A percentile compares a stretch with the other conserved stretches of the same genome.
phyloP scores from a whole-genome alignment of 1,284 basidiomycete species.

The Sparassis latifolia region DNA sequence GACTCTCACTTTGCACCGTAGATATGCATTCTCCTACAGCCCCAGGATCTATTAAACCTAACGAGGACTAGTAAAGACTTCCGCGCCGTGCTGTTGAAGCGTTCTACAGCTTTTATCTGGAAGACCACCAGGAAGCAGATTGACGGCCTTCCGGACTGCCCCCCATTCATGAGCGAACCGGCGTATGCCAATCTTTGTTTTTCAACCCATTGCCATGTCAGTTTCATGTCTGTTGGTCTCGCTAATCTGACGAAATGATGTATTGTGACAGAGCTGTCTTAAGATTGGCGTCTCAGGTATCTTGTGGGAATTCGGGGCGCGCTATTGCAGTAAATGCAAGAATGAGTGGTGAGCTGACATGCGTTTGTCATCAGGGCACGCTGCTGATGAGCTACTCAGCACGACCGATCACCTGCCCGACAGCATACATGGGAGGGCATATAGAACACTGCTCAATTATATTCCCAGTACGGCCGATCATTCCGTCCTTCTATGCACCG shows the following conservation, averaged over 20 bases:
- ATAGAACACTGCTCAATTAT: neutral
- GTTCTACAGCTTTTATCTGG: constrained; percentile 5
- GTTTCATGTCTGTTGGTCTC: constrained; percentile 1
- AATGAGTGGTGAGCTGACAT: constrained; percentile 1
- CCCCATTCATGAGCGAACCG: constrained; percentile 11
- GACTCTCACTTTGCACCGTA: constrained; percentile 5
- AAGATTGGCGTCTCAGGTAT: constrained; percentile 4
- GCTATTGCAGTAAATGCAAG: constrained; percentile 10
- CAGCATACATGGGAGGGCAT: neutral
- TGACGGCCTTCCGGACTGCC: constrained; percentile 7
- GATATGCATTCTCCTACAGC: constrained; percentile 11
- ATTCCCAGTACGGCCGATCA: no score
- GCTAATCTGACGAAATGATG: neutral
- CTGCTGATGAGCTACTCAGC: neutral
- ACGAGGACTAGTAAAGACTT: constrained; percentile 13
- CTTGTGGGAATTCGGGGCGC: constrained; percentile 4
- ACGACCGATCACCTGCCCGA: neutral
- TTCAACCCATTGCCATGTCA: constrained; percentile 9
- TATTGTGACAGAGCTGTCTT: constrained; percentile 3
- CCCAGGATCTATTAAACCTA: constrained; percentile 14
- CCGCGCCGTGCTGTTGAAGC: constrained; percentile 13
- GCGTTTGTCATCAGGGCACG: neutral
- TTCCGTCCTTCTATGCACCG: no score
- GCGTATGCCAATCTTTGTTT: constrained; percentile 12
- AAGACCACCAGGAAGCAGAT: constrained; percentile 1